Evolutionary conservation across 768 basidiomycete species (phyloP).

Genomic region (Psilocybe cubensis): DNA sequence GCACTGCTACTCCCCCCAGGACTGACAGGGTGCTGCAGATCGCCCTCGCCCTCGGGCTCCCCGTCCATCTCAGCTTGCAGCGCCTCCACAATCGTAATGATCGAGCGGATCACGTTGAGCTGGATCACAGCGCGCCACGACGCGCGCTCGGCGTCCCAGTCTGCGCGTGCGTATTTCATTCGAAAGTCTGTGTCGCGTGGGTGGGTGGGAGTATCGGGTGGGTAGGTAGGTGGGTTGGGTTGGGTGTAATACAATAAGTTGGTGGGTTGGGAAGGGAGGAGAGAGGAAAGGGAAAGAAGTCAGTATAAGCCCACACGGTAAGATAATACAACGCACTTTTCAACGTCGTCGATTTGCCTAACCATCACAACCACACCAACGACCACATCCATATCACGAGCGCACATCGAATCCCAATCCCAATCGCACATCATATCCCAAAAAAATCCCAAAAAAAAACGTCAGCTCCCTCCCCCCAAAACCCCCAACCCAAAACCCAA

Average conservation of each 20-base stretch:
- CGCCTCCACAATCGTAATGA: conserved; percentile 65
- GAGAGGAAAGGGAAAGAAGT: conserved; percentile 4
- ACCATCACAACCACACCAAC: background rate
- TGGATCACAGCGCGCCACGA: conserved; percentile 80
- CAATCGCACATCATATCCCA: too few species aligned
- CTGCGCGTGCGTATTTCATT: conserved; percentile 62
- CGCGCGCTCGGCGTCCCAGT: conserved; percentile 65
- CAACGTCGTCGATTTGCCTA: conserved; percentile 64
- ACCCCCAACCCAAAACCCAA: too few species aligned
- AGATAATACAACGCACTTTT: conserved; percentile 45
- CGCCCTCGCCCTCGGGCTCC: conserved; percentile 17
- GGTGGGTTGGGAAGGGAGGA: too few species aligned
- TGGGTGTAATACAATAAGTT: too few species aligned
- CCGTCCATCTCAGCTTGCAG: conserved; percentile 52
- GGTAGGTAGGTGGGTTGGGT: too few species aligned
- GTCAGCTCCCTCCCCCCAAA: too few species aligned
- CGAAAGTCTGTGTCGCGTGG: conserved; percentile 57
- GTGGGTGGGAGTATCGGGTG: too few species aligned
- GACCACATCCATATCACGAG: background rate
- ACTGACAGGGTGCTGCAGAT: background rate
- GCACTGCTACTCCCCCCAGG: background rate
- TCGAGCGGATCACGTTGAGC: conserved; percentile 74
- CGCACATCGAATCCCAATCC: too few species aligned
- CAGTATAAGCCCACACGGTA: background rate
- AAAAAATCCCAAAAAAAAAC: too few species aligned